Percentiles rank a stretch among this genome's conserved stretches.
Evolutionary conservation across 306 rosid species (phyloP).

Genomic region (Sindora glabra): DNA sequence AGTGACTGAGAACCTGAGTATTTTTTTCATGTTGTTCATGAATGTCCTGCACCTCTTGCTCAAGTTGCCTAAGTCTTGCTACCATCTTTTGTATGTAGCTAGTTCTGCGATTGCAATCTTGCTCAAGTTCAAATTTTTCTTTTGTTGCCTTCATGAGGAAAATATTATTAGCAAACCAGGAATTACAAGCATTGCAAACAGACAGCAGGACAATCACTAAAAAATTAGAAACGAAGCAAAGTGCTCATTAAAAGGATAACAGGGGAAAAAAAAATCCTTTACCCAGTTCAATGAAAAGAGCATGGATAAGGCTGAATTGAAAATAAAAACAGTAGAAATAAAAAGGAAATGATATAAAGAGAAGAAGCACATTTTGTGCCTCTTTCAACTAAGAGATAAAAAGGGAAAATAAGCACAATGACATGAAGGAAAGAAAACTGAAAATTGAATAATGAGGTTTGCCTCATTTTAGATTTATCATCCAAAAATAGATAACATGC

Average conservation of each 20-base stretch:
- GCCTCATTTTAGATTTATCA: not conserved
- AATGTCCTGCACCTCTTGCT: slow-evolving; percentile 57
- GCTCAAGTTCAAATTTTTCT: slow-evolving; percentile 45
- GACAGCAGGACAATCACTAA: not conserved
- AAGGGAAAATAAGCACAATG: not conserved
- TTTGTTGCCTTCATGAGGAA: slow-evolving; percentile 51
- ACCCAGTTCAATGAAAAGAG: slow-evolving; percentile 1
- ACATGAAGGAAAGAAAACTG: too few relatives aligned
- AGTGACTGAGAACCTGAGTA: slow-evolving; percentile 58
- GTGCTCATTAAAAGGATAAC: too few relatives aligned
- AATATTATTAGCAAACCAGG: slow-evolving; percentile 10
- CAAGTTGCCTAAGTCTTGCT: slow-evolving; percentile 31
- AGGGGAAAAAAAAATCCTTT: too few relatives aligned
- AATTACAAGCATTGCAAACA: not conserved
- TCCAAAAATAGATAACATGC: slow-evolving; percentile 1
- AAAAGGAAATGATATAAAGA: too few relatives aligned
- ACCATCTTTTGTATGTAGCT: slow-evolving; percentile 37
- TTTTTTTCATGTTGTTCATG: slow-evolving; percentile 54
- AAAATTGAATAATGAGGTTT: too few relatives aligned
- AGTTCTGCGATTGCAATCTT: slow-evolving; percentile 37
- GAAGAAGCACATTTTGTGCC: too few relatives aligned
- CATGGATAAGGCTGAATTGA: slow-evolving; percentile 5
- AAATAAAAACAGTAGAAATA: too few relatives aligned
- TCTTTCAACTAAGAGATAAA: too few relatives aligned
- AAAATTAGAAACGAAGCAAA: too few relatives aligned